Percentiles rank a stretch among this genome's conserved stretches.
Evolutionary conservation across 352 stramenopile genomes (phyloP).

Genomic region (Phytophthora ohioensis): DNA sequence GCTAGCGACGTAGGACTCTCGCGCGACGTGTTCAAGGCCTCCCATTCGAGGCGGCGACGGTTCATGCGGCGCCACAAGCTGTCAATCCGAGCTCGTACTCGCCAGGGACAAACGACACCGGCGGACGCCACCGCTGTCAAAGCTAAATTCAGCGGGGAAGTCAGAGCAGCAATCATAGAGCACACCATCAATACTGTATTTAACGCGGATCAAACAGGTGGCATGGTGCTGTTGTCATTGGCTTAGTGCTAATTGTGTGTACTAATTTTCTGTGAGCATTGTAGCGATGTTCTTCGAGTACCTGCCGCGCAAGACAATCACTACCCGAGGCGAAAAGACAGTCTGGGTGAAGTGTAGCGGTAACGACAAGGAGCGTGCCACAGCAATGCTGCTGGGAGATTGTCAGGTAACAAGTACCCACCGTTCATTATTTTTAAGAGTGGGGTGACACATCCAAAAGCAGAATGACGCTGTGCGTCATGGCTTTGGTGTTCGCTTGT

Average conservation of each 20-base stretch:
- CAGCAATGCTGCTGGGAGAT: constrained; percentile 4
- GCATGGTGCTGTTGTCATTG: background rate
- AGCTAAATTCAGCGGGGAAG: constrained; percentile 1
- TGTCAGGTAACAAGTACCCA: constrained; percentile 11
- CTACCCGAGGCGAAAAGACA: background rate
- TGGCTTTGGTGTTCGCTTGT: constrained; percentile 5
- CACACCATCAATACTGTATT: constrained; percentile 1
- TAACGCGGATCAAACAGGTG: constrained; percentile 20
- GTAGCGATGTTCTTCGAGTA: constrained; percentile 1
- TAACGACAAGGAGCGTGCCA: constrained; percentile 13
- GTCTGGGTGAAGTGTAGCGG: constrained; percentile 11
- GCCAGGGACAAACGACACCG: constrained; percentile 9
- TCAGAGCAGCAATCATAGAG: constrained; percentile 8
- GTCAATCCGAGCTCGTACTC: constrained; percentile 5
- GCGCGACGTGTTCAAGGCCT: constrained; percentile 1
- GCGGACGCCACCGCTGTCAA: background rate
- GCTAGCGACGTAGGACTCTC: constrained; percentile 7
- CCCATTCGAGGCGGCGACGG: constrained; percentile 1
- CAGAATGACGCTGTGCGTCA: background rate
- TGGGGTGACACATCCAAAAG: background rate
- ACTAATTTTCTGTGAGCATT: background rate
- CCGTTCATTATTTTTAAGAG: constrained; percentile 17
- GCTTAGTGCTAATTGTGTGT: background rate
- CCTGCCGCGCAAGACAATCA: background rate
- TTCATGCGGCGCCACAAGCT: constrained; percentile 15